These are phyloP conservation scores for Candida berthetii DNA, from an alignment of 805 yeast genomes.

Conservation along the genomic window DNA sequence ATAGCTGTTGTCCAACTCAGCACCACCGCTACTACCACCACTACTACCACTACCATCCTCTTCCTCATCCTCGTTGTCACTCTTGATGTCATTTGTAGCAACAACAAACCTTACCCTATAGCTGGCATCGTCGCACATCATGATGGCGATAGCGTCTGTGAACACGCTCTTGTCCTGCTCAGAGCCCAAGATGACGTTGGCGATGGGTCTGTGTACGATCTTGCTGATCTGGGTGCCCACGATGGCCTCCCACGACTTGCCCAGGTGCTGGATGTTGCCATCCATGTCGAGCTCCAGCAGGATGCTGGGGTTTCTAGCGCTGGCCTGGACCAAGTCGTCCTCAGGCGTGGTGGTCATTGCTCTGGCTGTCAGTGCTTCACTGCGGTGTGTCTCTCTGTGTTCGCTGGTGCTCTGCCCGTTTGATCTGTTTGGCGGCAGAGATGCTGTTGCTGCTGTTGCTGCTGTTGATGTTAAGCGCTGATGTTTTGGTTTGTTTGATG, in stretches of 20 bases:
- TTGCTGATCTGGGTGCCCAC: conserved; percentile 61
- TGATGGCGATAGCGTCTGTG: conserved; percentile 58
- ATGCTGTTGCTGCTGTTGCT: too few species aligned
- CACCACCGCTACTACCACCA: not conserved
- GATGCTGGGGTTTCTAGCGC: conserved; percentile 67
- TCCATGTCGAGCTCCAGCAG: conserved; percentile 79
- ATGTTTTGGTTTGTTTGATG: too few species aligned
- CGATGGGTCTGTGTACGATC: conserved; percentile 50
- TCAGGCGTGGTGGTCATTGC: conserved; percentile 10
- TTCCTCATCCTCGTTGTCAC: conserved; percentile 17
- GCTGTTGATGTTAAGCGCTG: too few species aligned
- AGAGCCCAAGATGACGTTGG: conserved; percentile 58
- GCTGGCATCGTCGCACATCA: conserved; percentile 69
- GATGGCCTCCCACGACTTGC: conserved; percentile 72
- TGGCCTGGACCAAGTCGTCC: conserved; percentile 54
- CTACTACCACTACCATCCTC: conserved; percentile 6
- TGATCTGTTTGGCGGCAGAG: too few species aligned
- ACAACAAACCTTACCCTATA: conserved; percentile 72
- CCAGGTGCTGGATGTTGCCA: conserved; percentile 69
- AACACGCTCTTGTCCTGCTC: conserved; percentile 64
- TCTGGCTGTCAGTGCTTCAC: not conserved
- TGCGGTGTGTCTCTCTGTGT: not conserved
- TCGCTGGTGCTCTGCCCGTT: not conserved
- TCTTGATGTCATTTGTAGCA: conserved; percentile 24
- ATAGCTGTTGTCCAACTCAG: conserved; percentile 4